A percentile compares a stretch with the other conserved stretches of the same genome.
Evolutionary conservation across 768 basidiomycete species (phyloP).

Genomic region (Thelephora ganbajun): DNA sequence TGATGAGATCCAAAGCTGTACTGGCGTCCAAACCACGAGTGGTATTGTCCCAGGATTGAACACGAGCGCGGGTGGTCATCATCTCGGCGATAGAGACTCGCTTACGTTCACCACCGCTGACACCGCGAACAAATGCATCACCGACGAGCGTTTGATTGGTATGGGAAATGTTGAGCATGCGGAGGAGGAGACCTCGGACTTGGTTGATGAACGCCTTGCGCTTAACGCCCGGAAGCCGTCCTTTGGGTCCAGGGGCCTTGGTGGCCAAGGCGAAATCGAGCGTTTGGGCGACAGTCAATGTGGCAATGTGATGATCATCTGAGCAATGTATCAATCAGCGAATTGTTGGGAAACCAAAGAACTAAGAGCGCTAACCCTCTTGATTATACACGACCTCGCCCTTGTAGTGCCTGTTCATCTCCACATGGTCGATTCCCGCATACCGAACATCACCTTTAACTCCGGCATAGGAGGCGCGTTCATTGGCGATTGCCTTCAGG

Average conservation of each 20-base stretch:
- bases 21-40: slow-evolving; percentile 76
- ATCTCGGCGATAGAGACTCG: slow-evolving; percentile 77
- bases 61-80: slow-evolving; percentile 68
- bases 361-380: slow-evolving; percentile 32
- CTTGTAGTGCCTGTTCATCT: slow-evolving; percentile 65
- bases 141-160: slow-evolving; percentile 71
- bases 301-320: slow-evolving; percentile 78
- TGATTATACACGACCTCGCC: slow-evolving; percentile 74
- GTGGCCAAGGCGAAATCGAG: slow-evolving; percentile 57
- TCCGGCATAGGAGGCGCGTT: slow-evolving; percentile 45
- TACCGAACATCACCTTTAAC: slow-evolving; percentile 69
- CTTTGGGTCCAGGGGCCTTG: slow-evolving; percentile 62
- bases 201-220: slow-evolving; percentile 40
- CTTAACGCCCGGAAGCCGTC: slow-evolving; percentile 54
- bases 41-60: slow-evolving; percentile 77
- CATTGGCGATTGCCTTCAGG: slow-evolving; percentile 71
- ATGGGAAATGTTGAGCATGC: slow-evolving; percentile 77
- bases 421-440: slow-evolving; percentile 60
- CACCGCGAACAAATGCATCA: slow-evolving; percentile 73
- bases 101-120: slow-evolving; percentile 73
- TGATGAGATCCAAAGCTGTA: slow-evolving; percentile 78
- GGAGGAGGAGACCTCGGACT: slow-evolving; percentile 49
- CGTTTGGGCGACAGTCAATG: slow-evolving; percentile 69
- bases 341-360: background rate
- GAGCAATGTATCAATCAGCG: slow-evolving; percentile 15